These are phyloP conservation scores for Globisporangium megalacanthum DNA, from an alignment of 352 stramenopile genomes.

Conservation along the genomic window DNA sequence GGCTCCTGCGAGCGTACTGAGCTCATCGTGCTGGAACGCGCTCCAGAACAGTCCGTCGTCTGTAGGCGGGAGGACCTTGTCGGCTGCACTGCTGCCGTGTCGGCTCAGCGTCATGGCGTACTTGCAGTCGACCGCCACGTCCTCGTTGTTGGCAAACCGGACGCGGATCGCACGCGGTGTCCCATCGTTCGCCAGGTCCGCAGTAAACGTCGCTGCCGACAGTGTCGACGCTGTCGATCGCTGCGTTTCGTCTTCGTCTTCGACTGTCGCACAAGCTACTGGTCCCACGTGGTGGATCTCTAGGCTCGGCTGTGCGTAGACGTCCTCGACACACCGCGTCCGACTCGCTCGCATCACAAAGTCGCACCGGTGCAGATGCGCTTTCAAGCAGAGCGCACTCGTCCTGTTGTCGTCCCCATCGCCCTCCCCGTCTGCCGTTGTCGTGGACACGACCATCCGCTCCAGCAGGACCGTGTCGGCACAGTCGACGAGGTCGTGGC, in stretches of 20 bases:
- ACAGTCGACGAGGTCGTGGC: constrained; percentile 53
- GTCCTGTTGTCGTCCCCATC: constrained; percentile 14
- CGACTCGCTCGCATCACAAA: constrained; percentile 74
- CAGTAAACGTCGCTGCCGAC: no score
- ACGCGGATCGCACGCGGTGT: constrained; percentile 22
- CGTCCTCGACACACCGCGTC: constrained; percentile 52
- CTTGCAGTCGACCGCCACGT: constrained; percentile 24
- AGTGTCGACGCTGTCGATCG: background rate
- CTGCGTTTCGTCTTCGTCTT: background rate
- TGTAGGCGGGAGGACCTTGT: background rate
- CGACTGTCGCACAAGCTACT: background rate
- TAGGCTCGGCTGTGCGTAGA: constrained; percentile 38
- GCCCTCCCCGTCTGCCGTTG: background rate
- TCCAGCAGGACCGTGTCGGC: constrained; percentile 59
- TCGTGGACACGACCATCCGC: constrained; percentile 16
- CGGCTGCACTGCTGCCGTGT: background rate
- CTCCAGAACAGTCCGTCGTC: constrained; percentile 27
- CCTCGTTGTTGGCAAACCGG: constrained; percentile 29
- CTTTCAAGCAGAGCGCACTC: constrained; percentile 40
- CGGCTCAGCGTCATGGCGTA: constrained; percentile 32
- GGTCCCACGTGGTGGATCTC: constrained; percentile 28
- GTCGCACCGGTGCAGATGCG: constrained; percentile 68
- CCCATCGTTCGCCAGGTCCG: background rate
- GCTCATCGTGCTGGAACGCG: constrained; percentile 52
- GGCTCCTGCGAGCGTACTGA: constrained; percentile 41